These are phyloP conservation scores for Parasitella parasitica DNA, from an alignment of 371 early-diverging fungal genomes.

Conservation along the genomic window DNA sequence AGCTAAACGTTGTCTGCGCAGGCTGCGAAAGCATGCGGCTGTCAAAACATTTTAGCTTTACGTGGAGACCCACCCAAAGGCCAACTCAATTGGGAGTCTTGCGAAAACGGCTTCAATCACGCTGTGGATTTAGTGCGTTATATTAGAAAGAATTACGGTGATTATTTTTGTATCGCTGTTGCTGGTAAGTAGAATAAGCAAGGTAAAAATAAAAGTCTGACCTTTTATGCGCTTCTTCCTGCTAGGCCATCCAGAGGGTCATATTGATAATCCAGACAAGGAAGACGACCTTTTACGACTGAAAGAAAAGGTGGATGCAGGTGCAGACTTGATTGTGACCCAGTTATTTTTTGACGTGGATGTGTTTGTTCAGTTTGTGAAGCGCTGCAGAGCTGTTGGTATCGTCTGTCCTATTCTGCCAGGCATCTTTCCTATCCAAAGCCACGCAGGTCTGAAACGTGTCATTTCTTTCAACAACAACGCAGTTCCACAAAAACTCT, in stretches of 20 bases:
- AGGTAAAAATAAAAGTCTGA: not conserved
- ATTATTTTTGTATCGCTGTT: conserved; percentile 94
- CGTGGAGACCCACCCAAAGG: conserved; percentile 95
- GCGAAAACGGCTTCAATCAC: conserved; percentile 82
- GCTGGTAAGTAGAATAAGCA: conserved; percentile 58
- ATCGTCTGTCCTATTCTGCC: conserved; percentile 90
- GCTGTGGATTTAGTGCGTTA: conserved; percentile 87
- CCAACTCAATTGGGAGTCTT: conserved; percentile 72
- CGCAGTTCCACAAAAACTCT: conserved; percentile 79
- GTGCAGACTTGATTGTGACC: conserved; percentile 91
- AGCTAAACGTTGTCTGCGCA: conserved; percentile 15
- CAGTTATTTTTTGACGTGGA: conserved; percentile 95
- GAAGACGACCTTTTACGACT: conserved; percentile 78
- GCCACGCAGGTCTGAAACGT: conserved; percentile 79
- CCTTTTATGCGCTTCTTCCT: not conserved
- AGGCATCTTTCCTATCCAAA: conserved; percentile 95
- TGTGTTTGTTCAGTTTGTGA: conserved; percentile 77
- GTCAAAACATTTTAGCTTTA: conserved; percentile 94
- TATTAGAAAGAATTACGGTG: conserved; percentile 87
- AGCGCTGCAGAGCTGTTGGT: conserved; percentile 72
- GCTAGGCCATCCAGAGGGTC: conserved; percentile 86
- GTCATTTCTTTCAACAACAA: conserved; percentile 88
- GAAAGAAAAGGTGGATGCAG: conserved; percentile 88
- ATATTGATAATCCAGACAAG: conserved; percentile 68
- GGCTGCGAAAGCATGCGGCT: conserved; percentile 88